Evolutionary conservation across 23 red algal species (phyloP), one percentile per base, ranked within the genome.

Genomic region (Cyanidiococcus yangmingshanensis): DNA sequence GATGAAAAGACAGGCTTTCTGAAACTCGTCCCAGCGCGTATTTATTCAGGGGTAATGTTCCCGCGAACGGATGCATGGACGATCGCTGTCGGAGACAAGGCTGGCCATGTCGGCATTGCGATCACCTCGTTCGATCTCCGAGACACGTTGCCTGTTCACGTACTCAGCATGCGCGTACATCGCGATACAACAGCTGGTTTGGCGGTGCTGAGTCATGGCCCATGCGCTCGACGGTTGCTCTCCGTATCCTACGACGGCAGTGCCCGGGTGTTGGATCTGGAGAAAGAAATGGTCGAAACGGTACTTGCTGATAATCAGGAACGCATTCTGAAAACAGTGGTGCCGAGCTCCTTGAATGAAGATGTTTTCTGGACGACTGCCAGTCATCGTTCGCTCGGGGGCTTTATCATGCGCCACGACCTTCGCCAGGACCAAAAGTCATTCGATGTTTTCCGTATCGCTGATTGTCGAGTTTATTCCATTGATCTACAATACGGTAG

Each of bases 211-310:
- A 29, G 12, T 2, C 16, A 29, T 35, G 7, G 3, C 32, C 16
- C n/a, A 3, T 7, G 27, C 63, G 7, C n/a, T 12, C 63, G 27
- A 32, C 63, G 27, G n/a, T 29, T 71, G 63, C 63, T 71, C 3
- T 27, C 63, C 7, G 32, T 35, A 12, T 71, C 63, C n/a, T 71
- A 71, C 32, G 63, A 71, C 63, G 63, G 63, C 63, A 71, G 63
- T 35, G 63, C 63, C 16, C 63, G 63, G 3, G 7, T 71, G 63
- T 29, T 71, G 7, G 63, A 71, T 71, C 7, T 71, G 12, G 63
- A 71, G 27, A 71, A 71, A 35, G 16, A 71, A 35, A 71, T 30
- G 27, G 27, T 35, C 7, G 3, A 25, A 29, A 71, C 63, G 27
- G 63, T 71, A 2, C 32, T 71, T 30, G 63, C 32, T 7, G 63